These are phyloP conservation scores for Gymnopus androsaceus DNA, from an alignment of 1,284 basidiomycete species.

Conservation along the genomic window DNA sequence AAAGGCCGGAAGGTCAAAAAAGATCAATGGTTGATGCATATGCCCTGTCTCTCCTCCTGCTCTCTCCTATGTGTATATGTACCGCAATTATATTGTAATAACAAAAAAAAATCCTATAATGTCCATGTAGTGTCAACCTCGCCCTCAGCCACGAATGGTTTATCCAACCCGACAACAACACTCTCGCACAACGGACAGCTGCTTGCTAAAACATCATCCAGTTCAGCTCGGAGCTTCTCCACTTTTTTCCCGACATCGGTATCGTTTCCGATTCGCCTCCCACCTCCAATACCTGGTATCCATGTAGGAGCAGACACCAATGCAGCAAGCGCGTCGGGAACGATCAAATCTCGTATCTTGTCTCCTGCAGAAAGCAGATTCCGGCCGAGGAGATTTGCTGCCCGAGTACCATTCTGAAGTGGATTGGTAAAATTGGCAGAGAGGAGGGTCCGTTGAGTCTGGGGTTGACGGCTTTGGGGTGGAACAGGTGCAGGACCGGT, in stretches of 20 bases:
- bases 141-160: constrained; percentile 80
- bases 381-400: constrained; percentile 69
- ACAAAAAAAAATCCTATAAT: constrained; percentile 44
- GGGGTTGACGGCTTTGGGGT: constrained; percentile 41
- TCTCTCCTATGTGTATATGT: constrained; percentile 13
- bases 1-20: constrained; percentile 73
- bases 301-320: constrained; percentile 66
- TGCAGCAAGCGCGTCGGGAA: constrained; percentile 86
- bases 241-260: constrained; percentile 59
- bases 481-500: constrained; percentile 29
- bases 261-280: constrained; percentile 48
- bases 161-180: constrained; percentile 82
- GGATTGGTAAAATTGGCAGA: constrained; percentile 71
- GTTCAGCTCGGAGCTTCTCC: constrained; percentile 73
- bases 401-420: constrained; percentile 59
- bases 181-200: constrained; percentile 92
- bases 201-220: constrained; percentile 86
- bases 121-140: constrained; percentile 84
- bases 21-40: constrained; percentile 70
- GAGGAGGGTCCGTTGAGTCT: constrained; percentile 64
- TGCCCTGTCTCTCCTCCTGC: constrained; percentile 19
- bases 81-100: neutral
- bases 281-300: constrained; percentile 64
- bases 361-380: constrained; percentile 89
- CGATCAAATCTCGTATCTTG: constrained; percentile 83